phyloP scores from a whole-genome alignment of 129 eudicot genomes.

The Flaveria trinervia region DNA sequence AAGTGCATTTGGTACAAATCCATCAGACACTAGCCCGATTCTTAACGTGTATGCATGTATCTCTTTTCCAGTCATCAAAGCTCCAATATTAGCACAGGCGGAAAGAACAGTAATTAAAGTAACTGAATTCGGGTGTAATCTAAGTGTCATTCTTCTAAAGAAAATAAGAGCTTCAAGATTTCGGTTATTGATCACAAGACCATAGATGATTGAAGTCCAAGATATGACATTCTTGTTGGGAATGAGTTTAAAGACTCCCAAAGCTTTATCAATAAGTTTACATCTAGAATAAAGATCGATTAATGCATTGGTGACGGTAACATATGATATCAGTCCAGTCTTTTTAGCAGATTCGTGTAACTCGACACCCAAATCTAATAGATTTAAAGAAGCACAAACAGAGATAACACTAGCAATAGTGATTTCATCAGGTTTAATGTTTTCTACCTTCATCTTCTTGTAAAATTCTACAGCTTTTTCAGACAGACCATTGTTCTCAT shows the following conservation, averaged over 20 bases:
- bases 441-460: slow-evolving; percentile 59
- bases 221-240: slow-evolving; percentile 70
- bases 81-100: slow-evolving; percentile 83
- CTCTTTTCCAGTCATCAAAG: slow-evolving; percentile 77
- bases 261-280: slow-evolving; percentile 71
- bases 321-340: slow-evolving; percentile 49
- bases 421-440: slow-evolving; percentile 73
- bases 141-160: slow-evolving; percentile 66
- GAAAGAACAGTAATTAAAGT: slow-evolving; percentile 67
- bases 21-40: slow-evolving; percentile 51
- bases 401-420: slow-evolving; percentile 71
- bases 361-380: slow-evolving; percentile 57
- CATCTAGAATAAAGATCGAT: slow-evolving; percentile 84
- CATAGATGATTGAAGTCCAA: slow-evolving; percentile 84
- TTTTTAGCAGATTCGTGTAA: slow-evolving; percentile 67
- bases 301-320: slow-evolving; percentile 67
- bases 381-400: slow-evolving; percentile 81
- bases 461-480: slow-evolving; percentile 68
- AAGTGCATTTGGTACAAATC: slow-evolving; percentile 70
- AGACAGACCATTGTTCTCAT: slow-evolving; percentile 63
- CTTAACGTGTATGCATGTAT: slow-evolving; percentile 77
- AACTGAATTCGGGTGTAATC: slow-evolving; percentile 59
- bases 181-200: slow-evolving; percentile 63
- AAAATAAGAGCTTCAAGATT: slow-evolving; percentile 67
- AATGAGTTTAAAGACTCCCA: slow-evolving; percentile 73